Evolutionary conservation across 1,284 basidiomycete species (phyloP).

Genomic region (Anthracocystis panici-leucophaei): DNA sequence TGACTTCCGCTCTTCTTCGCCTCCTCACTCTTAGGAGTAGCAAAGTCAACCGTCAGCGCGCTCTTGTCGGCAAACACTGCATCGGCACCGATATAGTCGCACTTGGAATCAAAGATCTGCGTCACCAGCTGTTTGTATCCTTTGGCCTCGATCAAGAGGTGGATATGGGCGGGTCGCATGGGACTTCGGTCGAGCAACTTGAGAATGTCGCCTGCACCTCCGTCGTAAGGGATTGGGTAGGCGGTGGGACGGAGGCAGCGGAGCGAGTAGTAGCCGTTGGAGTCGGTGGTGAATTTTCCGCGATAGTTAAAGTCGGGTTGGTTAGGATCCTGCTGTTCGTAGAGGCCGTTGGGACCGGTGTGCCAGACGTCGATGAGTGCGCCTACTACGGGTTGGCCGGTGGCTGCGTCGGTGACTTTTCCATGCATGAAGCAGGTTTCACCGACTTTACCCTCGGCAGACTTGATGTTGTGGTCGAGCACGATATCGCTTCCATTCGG

Average conservation of each 20-base stretch:
- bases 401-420: slow-evolving; percentile 57
- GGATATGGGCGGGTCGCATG: slow-evolving; percentile 71
- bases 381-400: slow-evolving; percentile 68
- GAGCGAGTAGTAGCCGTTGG: slow-evolving; percentile 65
- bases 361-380: slow-evolving; percentile 71
- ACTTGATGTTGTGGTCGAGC: slow-evolving; percentile 57
- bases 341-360: slow-evolving; percentile 70
- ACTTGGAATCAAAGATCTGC: slow-evolving; percentile 69
- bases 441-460: slow-evolving; percentile 61
- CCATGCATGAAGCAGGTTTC: slow-evolving; percentile 68
- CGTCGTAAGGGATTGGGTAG: slow-evolving; percentile 71
- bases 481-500: slow-evolving; percentile 62
- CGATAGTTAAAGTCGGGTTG: slow-evolving; percentile 69
- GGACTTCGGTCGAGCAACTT: slow-evolving; percentile 70
- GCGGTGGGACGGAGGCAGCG: slow-evolving; percentile 69
- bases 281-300: slow-evolving; percentile 68
- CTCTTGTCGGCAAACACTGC: slow-evolving; percentile 71
- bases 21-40: slow-evolving; percentile 32
- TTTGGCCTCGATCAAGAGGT: slow-evolving; percentile 46
- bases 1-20: slow-evolving; percentile 27
- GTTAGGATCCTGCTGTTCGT: slow-evolving; percentile 70
- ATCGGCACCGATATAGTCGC: slow-evolving; percentile 70
- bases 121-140: slow-evolving; percentile 40
- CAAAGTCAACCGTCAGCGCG: slow-evolving; percentile 67
- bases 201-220: slow-evolving; percentile 68